Evolutionary conservation across 768 basidiomycete species (phyloP).

Genomic region (Serendipita sp.): DNA sequence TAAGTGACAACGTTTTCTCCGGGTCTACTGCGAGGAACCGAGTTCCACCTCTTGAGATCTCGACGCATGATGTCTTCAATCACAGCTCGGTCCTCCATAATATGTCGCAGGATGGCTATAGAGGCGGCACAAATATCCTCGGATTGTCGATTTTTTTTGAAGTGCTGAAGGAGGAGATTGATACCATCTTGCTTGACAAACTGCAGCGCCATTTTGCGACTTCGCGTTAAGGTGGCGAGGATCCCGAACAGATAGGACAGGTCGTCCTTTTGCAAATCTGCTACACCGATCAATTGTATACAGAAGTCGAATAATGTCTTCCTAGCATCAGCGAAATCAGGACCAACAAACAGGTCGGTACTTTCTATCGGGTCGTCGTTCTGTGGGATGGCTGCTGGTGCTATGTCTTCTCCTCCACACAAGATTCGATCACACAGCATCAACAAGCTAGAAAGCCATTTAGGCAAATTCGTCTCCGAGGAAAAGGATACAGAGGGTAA

Average conservation of each 20-base stretch:
- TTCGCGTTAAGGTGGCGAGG: slow-evolving; percentile 69
- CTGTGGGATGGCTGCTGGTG: slow-evolving; percentile 45
- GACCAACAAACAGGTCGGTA: slow-evolving; percentile 36
- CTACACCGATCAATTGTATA: slow-evolving; percentile 47
- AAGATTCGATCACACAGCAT: slow-evolving; percentile 76
- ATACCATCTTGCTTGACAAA: slow-evolving; percentile 58
- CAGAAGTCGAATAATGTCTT: slow-evolving; percentile 59
- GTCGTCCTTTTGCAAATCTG: slow-evolving; percentile 60
- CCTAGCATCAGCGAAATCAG: slow-evolving; percentile 44
- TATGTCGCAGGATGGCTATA: slow-evolving; percentile 86
- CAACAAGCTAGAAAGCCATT: slow-evolving; percentile 77
- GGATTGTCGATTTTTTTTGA: slow-evolving; percentile 38
- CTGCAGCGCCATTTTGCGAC: slow-evolving; percentile 42
- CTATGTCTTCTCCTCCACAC: slow-evolving; percentile 57
- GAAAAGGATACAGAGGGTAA: slow-evolving; percentile 33
- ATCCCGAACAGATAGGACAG: slow-evolving; percentile 67
- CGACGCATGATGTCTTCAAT: slow-evolving; percentile 63
- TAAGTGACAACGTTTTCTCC: slow-evolving; percentile 54
- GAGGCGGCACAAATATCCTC: slow-evolving; percentile 47
- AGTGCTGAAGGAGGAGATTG: slow-evolving; percentile 42
- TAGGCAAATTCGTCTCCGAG: slow-evolving; percentile 41
- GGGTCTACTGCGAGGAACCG: slow-evolving; percentile 39
- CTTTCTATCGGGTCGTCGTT: slow-evolving; percentile 46
- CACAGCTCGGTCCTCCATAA: slow-evolving; percentile 58
- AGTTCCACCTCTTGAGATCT: slow-evolving; percentile 67